Base-by-base conservation (phyloP, 768 basidiomycete genomes). In the Serpula lacrymans region DNA sequence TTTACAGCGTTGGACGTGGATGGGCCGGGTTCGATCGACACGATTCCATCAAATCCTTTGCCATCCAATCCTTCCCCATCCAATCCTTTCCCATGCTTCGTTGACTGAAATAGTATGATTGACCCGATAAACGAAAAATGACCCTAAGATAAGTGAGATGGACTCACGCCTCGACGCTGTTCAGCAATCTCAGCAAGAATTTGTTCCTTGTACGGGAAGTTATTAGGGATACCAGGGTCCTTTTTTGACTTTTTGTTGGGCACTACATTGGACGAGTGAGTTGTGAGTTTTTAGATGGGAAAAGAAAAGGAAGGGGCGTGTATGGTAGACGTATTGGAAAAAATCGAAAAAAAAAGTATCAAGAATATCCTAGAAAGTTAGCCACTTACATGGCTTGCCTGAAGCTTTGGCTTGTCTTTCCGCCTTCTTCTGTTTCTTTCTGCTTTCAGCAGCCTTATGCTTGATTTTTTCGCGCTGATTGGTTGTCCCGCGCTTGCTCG, bases 131-230 rank as follows among this genome's bases (percentile, higher is more conserved):
- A 23, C 20, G 28, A 13, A 30, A 25, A n/a, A n/a, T n/a, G n/a
- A n/a, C n/a, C n/a, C 25, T 34, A 36, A 28, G 22, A 39, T 10
- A 20, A 30, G 34, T 13, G 2, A 32, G 28, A 39, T 22, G 29
- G 14, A 10, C 76, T 53, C 53, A 92, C 91, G 47, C 72, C 63
- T 54, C 87, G 72, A 47, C 91, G 80, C 56, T 88, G 76, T 52
- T 88, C 87, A 32, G 84, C 83, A 37, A 95, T 75, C 54, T 97
- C 93, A 4, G 91, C 93, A 21, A 97, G 69, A 48, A 97, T 85
- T 63, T 91, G 83, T 54, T 94, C 93, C 65, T 95, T 97, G 74
- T 84, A 93, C 4, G 90, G 92, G 66, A 92, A 92, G 44, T 80
- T 82, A 63, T 87, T 94, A 6, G 93, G 93, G 49, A 96, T 92